Conservation (phyloP, 768 basidiomycete species). For the Auricularia heimuer region DNA sequence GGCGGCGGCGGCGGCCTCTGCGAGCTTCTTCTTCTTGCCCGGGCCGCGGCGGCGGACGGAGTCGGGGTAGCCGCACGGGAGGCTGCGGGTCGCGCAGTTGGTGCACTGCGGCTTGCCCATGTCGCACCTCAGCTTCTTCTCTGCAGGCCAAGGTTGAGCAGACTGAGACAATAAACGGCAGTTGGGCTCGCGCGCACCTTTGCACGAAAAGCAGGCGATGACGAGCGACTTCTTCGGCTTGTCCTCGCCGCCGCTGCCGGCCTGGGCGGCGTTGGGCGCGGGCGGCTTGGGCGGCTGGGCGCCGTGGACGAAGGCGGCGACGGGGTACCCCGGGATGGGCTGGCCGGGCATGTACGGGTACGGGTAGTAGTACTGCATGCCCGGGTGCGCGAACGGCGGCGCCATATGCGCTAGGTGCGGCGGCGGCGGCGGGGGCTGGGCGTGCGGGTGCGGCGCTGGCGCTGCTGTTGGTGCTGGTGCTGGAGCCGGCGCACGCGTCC, state of each 20-base stretch:
- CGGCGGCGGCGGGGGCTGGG: neutral
- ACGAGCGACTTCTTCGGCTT: neutral
- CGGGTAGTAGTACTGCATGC: neutral
- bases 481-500: neutral
- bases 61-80: conserved; percentile 44
- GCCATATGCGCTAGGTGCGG: neutral
- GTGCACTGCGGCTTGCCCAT: conserved; percentile 53
- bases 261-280: neutral
- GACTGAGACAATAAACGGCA: neutral
- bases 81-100: conserved; percentile 48
- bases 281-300: neutral
- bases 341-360: neutral
- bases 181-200: neutral
- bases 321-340: neutral
- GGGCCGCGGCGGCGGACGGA: conserved; percentile 55
- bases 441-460: neutral
- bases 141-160: neutral
- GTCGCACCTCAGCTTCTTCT: conserved; percentile 58
- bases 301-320: neutral
- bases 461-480: neutral
- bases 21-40: conserved; percentile 43
- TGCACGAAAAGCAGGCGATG: conserved; percentile 1
- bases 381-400: neutral
- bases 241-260: neutral
- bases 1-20: neutral